Evolutionary conservation across 306 rosid species (phyloP), one percentile per base, ranked within the genome.

Genomic region (Calophaca sinica): DNA sequence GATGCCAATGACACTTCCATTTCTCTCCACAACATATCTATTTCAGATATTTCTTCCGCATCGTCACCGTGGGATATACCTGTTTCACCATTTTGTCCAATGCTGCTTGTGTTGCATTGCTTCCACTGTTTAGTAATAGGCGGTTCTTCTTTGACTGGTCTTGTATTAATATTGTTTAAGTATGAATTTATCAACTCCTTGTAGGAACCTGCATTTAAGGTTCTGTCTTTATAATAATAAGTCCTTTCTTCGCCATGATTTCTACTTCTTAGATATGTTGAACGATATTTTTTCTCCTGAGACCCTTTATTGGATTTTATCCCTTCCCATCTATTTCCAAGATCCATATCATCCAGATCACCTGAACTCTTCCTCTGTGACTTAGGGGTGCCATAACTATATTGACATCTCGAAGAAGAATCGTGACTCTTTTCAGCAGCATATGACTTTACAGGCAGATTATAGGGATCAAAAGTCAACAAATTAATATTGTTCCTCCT

Each of bases 1-100:
- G 98, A 94, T 63, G 98, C 94, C 76, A 89, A 62, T 36, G 89
- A 83, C 72, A 94, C 79, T 60, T 94, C 98, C 87, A 88, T 79
- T 82, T 94, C 98, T 81, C 85, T 88, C 97, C 98, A 94, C 81
- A 91, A 42, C 87, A 80, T 84, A 5, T 91, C 94, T 28, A 74
- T 77, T 75, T 87, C 98, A 28, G 93, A 83, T 66, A 35, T 60
- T 78, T 91, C 93, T 73, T 71, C 89, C 6, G 69, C 88, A 2
- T 78, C 84, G 52, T 87, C 88, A 44, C 64, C 36, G 29, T 8
- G 49, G 14, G 77, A 60, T 14, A 2, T 39, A 58, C 82, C 84
- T 15, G 76, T 67, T 52, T 84, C 85, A 4, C 1, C 44, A 11
- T 65, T 70, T 80, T 65, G 82, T 48, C 75, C 81, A 45, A 49